These are phyloP conservation scores for Populus alba DNA, from an alignment of 345 rosid genomes.

Conservation along the genomic window DNA sequence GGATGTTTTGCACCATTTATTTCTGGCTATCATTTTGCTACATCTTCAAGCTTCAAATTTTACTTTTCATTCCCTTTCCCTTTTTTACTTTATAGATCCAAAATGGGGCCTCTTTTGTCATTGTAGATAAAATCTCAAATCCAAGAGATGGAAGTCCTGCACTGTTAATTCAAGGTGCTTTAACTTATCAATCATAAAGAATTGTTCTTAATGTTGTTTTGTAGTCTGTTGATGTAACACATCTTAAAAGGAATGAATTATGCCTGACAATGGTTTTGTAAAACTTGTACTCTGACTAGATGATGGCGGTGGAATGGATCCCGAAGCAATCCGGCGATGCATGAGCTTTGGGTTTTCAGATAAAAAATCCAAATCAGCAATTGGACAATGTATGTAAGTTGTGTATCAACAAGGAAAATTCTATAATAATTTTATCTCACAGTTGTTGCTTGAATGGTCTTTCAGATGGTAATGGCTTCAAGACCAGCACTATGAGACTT, in stretches of 20 bases:
- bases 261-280: neutral
- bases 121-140: constrained; percentile 68
- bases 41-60: constrained; percentile 31
- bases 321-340: constrained; percentile 74
- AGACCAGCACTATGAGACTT: constrained; percentile 96
- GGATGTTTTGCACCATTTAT: constrained; percentile 12
- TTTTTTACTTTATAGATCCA: constrained; percentile 60
- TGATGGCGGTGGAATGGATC: constrained; percentile 96
- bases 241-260: constrained; percentile 7
- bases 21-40: constrained; percentile 5
- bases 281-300: constrained; percentile 40
- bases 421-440: constrained; percentile 14
- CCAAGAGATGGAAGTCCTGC: constrained; percentile 73
- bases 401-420: constrained; percentile 9
- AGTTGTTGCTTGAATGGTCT: constrained; percentile 31
- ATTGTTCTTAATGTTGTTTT: neutral
- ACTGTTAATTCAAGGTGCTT: constrained; percentile 70
- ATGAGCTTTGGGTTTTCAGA: constrained; percentile 97
- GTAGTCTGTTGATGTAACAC: neutral
- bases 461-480: constrained; percentile 97
- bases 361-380: constrained; percentile 68
- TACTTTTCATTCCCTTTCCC: constrained; percentile 19
- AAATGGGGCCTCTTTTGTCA: constrained; percentile 95
- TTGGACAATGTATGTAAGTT: constrained; percentile 68
- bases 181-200: too few relatives aligned